A percentile compares a stretch with the other conserved stretches of the same genome.
phyloP scores from a whole-genome alignment of 768 basidiomycete species.

The Serendipita sp. region DNA sequence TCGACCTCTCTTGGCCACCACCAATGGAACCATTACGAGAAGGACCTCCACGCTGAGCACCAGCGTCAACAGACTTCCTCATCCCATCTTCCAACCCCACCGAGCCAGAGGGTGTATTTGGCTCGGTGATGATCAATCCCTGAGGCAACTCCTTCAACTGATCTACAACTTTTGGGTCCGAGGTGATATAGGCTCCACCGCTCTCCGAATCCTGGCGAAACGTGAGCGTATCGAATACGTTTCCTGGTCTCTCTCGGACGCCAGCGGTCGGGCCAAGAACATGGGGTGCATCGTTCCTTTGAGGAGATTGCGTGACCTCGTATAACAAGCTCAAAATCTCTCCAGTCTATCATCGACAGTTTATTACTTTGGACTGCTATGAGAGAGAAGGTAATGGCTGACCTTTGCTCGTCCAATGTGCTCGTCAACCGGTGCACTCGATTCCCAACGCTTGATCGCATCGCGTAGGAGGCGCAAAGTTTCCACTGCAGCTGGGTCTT shows the following conservation, averaged over 20 bases:
- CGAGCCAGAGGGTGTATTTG: not conserved
- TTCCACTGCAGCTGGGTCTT: slow-evolving; percentile 55
- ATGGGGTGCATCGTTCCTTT: slow-evolving; percentile 25
- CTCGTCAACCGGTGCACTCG: slow-evolving; percentile 28
- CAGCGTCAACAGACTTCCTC: no score
- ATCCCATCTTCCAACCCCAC: not conserved
- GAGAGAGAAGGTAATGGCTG: slow-evolving; percentile 19
- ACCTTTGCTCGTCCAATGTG: slow-evolving; percentile 84
- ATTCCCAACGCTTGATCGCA: slow-evolving; percentile 77
- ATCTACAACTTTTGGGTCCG: not conserved
- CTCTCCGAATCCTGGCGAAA: slow-evolving; percentile 53
- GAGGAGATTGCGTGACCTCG: slow-evolving; percentile 77
- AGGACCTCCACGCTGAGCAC: no score
- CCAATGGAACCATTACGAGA: not conserved
- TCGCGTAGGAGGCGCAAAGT: slow-evolving; percentile 70
- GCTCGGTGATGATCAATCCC: not conserved
- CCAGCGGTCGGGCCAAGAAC: slow-evolving; percentile 68
- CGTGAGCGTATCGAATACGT: slow-evolving; percentile 26
- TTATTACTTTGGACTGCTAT: slow-evolving; percentile 7
- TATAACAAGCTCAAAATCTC: slow-evolving; percentile 86
- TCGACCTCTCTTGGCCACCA: not conserved
- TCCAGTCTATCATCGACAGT: slow-evolving; percentile 40
- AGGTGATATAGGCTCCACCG: slow-evolving; percentile 1
- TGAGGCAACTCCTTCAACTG: slow-evolving; percentile 1
- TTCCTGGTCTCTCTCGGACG: slow-evolving; percentile 29